These are phyloP conservation scores for Bruguiera hainesii DNA, from an alignment of 441 rosid species.

Conservation along the genomic window DNA sequence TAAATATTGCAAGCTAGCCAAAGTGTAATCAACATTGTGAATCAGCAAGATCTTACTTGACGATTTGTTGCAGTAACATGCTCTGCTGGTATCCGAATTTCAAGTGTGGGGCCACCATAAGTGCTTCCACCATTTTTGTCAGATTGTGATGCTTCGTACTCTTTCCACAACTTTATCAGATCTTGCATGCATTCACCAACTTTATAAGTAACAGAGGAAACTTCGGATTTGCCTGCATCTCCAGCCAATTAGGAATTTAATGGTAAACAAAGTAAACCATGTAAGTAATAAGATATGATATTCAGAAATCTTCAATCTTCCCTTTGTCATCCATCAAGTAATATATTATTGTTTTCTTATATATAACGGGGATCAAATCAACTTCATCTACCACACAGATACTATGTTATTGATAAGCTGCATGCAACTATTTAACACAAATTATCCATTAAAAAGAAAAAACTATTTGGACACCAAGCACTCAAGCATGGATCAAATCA, in stretches of 20 bases:
- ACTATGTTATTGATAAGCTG: too few species aligned
- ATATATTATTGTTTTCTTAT: slow-evolving; percentile 6
- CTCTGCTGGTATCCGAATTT: slow-evolving; percentile 92
- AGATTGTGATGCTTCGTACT: slow-evolving; percentile 63
- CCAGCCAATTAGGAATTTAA: slow-evolving; percentile 25
- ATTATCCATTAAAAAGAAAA: slow-evolving; percentile 7
- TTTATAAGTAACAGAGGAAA: slow-evolving; percentile 79
- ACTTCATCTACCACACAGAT: too few species aligned
- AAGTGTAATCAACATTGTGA: slow-evolving; percentile 17
- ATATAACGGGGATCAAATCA: too few species aligned
- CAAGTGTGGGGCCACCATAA: slow-evolving; percentile 83
- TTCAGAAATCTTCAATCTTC: background rate
- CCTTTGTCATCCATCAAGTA: slow-evolving; percentile 11
- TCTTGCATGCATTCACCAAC: slow-evolving; percentile 99
- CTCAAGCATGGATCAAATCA: slow-evolving; percentile 1
- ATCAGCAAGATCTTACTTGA: slow-evolving; percentile 57
- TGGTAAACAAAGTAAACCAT: slow-evolving; percentile 8
- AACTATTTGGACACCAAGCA: background rate
- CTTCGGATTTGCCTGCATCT: slow-evolving; percentile 83
- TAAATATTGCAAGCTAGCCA: slow-evolving; percentile 6
- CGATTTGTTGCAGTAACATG: slow-evolving; percentile 99
- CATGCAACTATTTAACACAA: background rate
- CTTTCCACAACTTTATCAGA: slow-evolving; percentile 90
- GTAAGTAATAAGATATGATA: slow-evolving; percentile 2
- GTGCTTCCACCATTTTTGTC: slow-evolving; percentile 67